Conservation (phyloP, 768 basidiomycete genomes). For the Hysterangium stoloniferum region DNA sequence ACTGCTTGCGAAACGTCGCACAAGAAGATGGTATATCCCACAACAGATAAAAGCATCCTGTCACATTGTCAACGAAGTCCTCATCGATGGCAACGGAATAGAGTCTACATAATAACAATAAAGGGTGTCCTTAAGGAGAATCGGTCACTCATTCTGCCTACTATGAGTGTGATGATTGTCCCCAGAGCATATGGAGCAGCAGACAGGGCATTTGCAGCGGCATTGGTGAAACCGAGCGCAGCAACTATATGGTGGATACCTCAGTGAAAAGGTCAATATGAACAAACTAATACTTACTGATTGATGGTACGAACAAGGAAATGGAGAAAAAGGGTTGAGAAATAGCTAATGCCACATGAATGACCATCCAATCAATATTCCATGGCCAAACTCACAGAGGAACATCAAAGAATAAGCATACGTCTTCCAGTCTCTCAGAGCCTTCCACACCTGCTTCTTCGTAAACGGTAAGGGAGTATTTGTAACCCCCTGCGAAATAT, state of each 20-base stretch:
- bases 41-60: slow-evolving; percentile 10
- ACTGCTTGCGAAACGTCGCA: slow-evolving; percentile 4
- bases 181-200: slow-evolving; percentile 30
- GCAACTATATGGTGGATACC: slow-evolving; percentile 6
- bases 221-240: slow-evolving; percentile 24
- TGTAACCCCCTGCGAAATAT: slow-evolving; percentile 28
- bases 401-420: slow-evolving; percentile 17
- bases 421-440: slow-evolving; percentile 20
- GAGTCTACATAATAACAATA: slow-evolving; percentile 19
- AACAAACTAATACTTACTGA: slow-evolving; percentile 19
- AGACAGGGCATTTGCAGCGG: slow-evolving; percentile 15
- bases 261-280: not conserved
- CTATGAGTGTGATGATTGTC: slow-evolving; percentile 31
- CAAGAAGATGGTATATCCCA: slow-evolving; percentile 15
- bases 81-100: too few relatives aligned
- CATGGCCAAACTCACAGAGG: slow-evolving; percentile 3
- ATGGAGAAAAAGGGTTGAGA: slow-evolving; percentile 31
- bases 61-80: not conserved
- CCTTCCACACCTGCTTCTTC: slow-evolving; percentile 21
- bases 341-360: slow-evolving; percentile 28
- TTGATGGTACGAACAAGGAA: slow-evolving; percentile 33
- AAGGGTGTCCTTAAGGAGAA: slow-evolving; percentile 26
- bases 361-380: slow-evolving; percentile 1
- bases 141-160: slow-evolving; percentile 27
- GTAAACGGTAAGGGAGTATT: slow-evolving; percentile 23